A percentile compares a stretch with the other conserved stretches of the same genome.
These are phyloP conservation scores for Sphagnum tenellum DNA, from an alignment of 225 moss, liverwort and hornwort species.

Conservation along the genomic window DNA sequence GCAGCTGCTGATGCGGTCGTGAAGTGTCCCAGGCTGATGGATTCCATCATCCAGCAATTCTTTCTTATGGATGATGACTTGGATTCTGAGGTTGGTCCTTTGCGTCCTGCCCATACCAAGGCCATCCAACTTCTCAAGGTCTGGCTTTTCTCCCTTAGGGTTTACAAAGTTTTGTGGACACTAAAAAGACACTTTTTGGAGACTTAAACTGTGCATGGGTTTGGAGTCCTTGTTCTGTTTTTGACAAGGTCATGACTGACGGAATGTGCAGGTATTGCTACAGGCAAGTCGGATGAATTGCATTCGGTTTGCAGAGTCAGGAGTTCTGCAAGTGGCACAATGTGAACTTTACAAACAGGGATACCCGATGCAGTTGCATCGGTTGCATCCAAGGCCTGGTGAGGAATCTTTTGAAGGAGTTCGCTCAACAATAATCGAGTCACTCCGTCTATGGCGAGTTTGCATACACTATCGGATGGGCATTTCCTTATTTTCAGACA, in stretches of 20 bases:
- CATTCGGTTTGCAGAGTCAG: slow-evolving; percentile 45
- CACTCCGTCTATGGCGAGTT: slow-evolving; percentile 74
- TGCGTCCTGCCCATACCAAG: slow-evolving; percentile 47
- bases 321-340: slow-evolving; percentile 57
- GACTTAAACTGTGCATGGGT: not conserved
- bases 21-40: slow-evolving; percentile 87
- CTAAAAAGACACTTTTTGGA: too few species aligned
- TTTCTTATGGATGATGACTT: slow-evolving; percentile 36
- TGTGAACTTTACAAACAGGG: slow-evolving; percentile 46
- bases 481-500: slow-evolving; percentile 62
- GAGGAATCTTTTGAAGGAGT: slow-evolving; percentile 13
- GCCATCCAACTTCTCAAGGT: slow-evolving; percentile 90
- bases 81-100: slow-evolving; percentile 33
- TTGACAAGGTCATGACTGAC: not conserved
- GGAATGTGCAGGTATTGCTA: slow-evolving; percentile 52
- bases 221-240: not conserved
- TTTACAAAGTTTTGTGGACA: too few species aligned
- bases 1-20: slow-evolving; percentile 69
- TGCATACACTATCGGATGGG: slow-evolving; percentile 79
- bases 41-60: slow-evolving; percentile 63
- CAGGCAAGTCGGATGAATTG: slow-evolving; percentile 56
- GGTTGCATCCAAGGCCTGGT: slow-evolving; percentile 17
- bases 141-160: not conserved
- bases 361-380: slow-evolving; percentile 19
- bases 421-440: slow-evolving; percentile 34